These are phyloP conservation scores for Pichia inconspicua DNA, from an alignment of 1,139 yeast genomes.

Conservation along the genomic window DNA sequence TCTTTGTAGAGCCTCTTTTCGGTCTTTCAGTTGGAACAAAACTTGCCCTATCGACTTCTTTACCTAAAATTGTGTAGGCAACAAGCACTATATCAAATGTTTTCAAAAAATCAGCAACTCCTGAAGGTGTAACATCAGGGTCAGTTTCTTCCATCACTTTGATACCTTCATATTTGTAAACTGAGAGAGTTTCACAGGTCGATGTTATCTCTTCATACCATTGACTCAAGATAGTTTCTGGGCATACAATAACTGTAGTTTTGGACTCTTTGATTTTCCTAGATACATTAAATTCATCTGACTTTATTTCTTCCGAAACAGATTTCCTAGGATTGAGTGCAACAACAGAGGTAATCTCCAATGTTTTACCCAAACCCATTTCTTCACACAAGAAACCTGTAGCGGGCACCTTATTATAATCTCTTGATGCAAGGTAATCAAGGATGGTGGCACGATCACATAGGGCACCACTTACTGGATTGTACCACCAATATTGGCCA, in stretches of 20 bases:
- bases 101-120: slow-evolving; percentile 30
- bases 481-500: slow-evolving; percentile 35
- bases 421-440: slow-evolving; percentile 19
- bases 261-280: slow-evolving; percentile 47
- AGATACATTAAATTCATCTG: slow-evolving; percentile 36
- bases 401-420: slow-evolving; percentile 33
- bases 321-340: slow-evolving; percentile 44
- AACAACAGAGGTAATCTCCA: slow-evolving; percentile 66
- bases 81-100: slow-evolving; percentile 68
- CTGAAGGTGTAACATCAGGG: slow-evolving; percentile 31
- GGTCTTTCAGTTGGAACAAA: slow-evolving; percentile 56
- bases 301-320: slow-evolving; percentile 5
- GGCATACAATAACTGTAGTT: slow-evolving; percentile 78
- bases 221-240: slow-evolving; percentile 72
- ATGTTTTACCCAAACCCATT: slow-evolving; percentile 95
- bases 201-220: slow-evolving; percentile 70
- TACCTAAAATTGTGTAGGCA: slow-evolving; percentile 61
- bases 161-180: slow-evolving; percentile 59
- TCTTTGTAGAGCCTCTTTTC: slow-evolving; percentile 34
- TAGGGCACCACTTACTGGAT: slow-evolving; percentile 42
- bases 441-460: slow-evolving; percentile 31
- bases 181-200: slow-evolving; percentile 50
- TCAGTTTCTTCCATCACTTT: slow-evolving; percentile 28
- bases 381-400: slow-evolving; percentile 79
- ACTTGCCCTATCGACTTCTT: slow-evolving; percentile 74